Conservation (phyloP, 345 rosid genomes). For the Mercurialis annua region DNA sequence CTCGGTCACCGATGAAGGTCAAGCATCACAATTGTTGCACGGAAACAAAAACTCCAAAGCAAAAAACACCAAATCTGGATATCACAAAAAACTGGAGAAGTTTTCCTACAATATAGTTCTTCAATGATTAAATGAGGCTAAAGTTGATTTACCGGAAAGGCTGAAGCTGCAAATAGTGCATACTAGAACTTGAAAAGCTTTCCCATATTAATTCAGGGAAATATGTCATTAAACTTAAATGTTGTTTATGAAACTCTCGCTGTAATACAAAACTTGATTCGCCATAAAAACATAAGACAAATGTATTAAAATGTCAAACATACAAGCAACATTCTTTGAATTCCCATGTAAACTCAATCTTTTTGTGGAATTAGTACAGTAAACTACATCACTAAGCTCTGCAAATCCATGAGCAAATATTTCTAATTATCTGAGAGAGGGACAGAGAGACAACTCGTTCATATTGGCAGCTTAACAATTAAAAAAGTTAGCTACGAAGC, state of each 20-base stretch:
- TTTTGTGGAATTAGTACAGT: too few species aligned
- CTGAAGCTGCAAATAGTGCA: background rate
- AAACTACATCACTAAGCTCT: too few species aligned
- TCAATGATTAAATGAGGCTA: background rate
- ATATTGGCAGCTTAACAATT: background rate
- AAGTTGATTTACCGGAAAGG: background rate
- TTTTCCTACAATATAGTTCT: too few species aligned
- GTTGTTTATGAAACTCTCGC: background rate
- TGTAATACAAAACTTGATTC: background rate
- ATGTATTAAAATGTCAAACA: too few species aligned
- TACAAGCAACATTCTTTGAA: too few species aligned
- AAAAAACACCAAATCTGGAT: too few species aligned
- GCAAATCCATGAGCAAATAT: background rate
- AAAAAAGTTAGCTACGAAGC: background rate
- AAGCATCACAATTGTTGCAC: background rate
- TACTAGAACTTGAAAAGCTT: background rate
- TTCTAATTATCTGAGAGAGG: background rate
- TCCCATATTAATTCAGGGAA: background rate
- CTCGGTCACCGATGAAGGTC: conserved; percentile 7
- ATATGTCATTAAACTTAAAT: background rate
- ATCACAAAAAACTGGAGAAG: too few species aligned
- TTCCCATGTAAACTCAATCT: too few species aligned
- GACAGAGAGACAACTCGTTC: background rate
- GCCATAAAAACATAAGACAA: too few species aligned
- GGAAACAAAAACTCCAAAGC: too few species aligned